These are phyloP conservation scores for Pestalotiopsis sp. DNA, from an alignment of 2,329 filamentous ascomycete species.

Conservation along the genomic window DNA sequence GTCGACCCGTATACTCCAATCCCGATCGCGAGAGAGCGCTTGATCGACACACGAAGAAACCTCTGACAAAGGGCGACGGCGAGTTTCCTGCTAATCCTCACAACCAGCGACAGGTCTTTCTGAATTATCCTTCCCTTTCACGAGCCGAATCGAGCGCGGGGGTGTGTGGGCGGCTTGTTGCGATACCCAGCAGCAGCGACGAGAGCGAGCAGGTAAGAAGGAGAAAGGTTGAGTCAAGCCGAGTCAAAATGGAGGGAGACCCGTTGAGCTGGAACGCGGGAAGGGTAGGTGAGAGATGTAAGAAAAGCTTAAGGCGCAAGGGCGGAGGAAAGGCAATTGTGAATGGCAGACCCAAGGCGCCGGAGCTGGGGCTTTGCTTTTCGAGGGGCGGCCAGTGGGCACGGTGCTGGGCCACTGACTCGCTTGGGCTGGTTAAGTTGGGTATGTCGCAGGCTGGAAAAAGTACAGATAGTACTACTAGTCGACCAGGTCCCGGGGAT, in stretches of 20 bases:
- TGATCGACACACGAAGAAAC: not conserved
- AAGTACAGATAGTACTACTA: not conserved
- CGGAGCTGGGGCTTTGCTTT: slow-evolving; percentile 17
- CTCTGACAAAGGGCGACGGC: not conserved
- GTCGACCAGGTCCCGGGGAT: slow-evolving; percentile 4
- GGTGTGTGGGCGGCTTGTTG: not conserved
- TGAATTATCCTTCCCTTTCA: not conserved
- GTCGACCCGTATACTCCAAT: not conserved
- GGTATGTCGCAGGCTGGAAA: not conserved
- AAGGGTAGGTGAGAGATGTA: not conserved
- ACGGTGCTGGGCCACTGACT: slow-evolving; percentile 46
- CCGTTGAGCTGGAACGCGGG: not conserved
- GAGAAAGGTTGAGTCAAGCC: slow-evolving; percentile 3
- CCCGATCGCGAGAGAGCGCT: not conserved
- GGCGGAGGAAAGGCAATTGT: not conserved
- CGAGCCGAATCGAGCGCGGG: not conserved
- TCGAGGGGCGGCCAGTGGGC: slow-evolving; percentile 46
- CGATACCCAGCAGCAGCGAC: not conserved
- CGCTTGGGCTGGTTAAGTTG: not conserved
- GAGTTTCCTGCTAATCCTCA: not conserved
- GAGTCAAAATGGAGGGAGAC: not conserved
- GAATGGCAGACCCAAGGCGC: slow-evolving; percentile 8
- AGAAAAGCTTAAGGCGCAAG: not conserved
- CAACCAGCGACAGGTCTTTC: not conserved
- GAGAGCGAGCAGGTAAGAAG: not conserved